Conservation (phyloP, 768 basidiomycete species). For the Xerocomellus intermedius region DNA sequence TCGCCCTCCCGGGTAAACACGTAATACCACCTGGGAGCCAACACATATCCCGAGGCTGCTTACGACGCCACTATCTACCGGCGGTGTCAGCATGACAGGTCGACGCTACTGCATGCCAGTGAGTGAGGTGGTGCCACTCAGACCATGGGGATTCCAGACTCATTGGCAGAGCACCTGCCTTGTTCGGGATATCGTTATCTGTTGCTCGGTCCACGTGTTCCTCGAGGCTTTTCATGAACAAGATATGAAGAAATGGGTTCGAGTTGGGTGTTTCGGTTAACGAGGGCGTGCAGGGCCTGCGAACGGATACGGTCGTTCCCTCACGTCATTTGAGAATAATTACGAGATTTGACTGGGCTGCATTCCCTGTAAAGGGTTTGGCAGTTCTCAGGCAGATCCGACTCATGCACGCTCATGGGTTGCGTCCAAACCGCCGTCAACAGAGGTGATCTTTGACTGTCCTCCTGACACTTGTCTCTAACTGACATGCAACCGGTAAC, state of each 20-base stretch:
- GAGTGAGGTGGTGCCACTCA: neutral
- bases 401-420: constrained; percentile 7
- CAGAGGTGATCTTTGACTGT: constrained; percentile 11
- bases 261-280: constrained; percentile 18
- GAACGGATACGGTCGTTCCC: constrained; percentile 8
- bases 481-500: constrained; percentile 17
- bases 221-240: constrained; percentile 4
- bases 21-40: constrained; percentile 22
- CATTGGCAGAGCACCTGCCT: constrained; percentile 5
- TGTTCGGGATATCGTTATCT: constrained; percentile 17
- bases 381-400: constrained; percentile 33
- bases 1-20: constrained; percentile 11
- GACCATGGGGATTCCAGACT: neutral
- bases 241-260: constrained; percentile 2
- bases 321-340: constrained; percentile 20
- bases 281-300: constrained; percentile 16
- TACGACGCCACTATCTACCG: constrained; percentile 2
- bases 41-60: neutral
- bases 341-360: constrained; percentile 10
- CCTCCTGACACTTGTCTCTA: constrained; percentile 19
- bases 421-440: constrained; percentile 15
- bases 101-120: neutral
- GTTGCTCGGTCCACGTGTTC: constrained; percentile 7
- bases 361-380: constrained; percentile 15
- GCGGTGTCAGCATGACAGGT: neutral